A percentile compares a stretch with the other conserved stretches of the same genome.
These are phyloP conservation scores for Brasilioporus rufonigricans DNA, from an alignment of 768 basidiomycete genomes.

Conservation along the genomic window DNA sequence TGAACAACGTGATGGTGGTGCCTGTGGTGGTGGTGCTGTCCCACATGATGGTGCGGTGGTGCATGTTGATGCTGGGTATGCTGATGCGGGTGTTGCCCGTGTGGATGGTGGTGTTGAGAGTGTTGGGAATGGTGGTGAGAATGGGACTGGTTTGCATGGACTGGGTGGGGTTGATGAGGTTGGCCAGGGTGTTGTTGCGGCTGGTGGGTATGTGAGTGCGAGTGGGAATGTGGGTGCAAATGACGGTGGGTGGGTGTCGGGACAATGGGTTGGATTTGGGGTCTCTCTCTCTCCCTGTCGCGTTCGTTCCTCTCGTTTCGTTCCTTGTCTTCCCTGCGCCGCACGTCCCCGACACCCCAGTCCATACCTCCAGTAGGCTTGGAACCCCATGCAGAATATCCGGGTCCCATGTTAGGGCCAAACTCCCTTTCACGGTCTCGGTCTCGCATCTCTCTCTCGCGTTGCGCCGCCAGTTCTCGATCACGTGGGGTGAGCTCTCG, in stretches of 20 bases:
- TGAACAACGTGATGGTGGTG: slow-evolving; percentile 43
- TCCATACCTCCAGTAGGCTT: slow-evolving; percentile 32
- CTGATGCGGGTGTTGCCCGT: slow-evolving; percentile 32
- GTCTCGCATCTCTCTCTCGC: slow-evolving; percentile 27
- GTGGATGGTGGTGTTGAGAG: slow-evolving; percentile 17
- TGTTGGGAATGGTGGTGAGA: slow-evolving; percentile 36
- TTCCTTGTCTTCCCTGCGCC: slow-evolving; percentile 37
- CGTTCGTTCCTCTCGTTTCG: slow-evolving; percentile 23
- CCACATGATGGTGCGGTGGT: slow-evolving; percentile 43
- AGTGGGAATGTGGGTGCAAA: slow-evolving; percentile 33
- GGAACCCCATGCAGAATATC: slow-evolving; percentile 31
- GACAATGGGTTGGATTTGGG: slow-evolving; percentile 24
- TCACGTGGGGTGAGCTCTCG: slow-evolving; percentile 22
- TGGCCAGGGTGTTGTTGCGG: slow-evolving; percentile 22
- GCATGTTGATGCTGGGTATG: slow-evolving; percentile 34
- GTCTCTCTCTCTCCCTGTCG: slow-evolving; percentile 32
- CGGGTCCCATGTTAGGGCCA: slow-evolving; percentile 22
- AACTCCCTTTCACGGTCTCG: slow-evolving; percentile 25
- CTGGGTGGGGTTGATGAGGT: slow-evolving; percentile 25
- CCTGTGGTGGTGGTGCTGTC: slow-evolving; percentile 51
- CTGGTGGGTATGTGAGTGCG: slow-evolving; percentile 36
- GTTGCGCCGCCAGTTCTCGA: slow-evolving; percentile 18
- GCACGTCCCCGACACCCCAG: slow-evolving; percentile 33
- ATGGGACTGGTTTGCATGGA: slow-evolving; percentile 30
- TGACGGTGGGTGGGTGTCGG: slow-evolving; percentile 30